Percentiles rank a stretch among this genome's conserved stretches.
These are phyloP conservation scores for Lachnellula cervina DNA, from an alignment of 2,329 filamentous ascomycete genomes.

Conservation along the genomic window DNA sequence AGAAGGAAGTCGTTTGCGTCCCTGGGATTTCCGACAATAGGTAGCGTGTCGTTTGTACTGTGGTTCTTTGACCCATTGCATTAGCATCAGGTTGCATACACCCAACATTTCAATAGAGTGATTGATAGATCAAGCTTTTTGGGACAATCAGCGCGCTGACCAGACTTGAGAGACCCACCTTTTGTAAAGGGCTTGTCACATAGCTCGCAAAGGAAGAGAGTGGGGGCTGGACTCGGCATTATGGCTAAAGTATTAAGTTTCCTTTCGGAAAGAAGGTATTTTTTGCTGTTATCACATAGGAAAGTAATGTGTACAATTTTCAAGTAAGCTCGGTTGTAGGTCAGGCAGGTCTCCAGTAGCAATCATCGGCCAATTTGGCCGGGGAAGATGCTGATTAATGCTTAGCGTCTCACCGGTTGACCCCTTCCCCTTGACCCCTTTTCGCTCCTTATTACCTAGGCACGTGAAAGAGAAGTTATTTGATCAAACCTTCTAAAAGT, in stretches of 20 bases:
- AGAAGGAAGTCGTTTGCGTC: slow-evolving; percentile 1
- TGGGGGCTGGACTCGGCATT: not conserved
- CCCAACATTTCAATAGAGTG: not conserved
- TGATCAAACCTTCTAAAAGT: no score
- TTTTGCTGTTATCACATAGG: not conserved
- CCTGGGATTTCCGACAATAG: not conserved
- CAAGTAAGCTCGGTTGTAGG: not conserved
- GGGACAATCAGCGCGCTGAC: not conserved
- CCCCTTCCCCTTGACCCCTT: no score
- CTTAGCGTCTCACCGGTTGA: no score
- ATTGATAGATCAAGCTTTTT: not conserved
- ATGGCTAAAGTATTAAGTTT: not conserved
- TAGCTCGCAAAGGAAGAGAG: not conserved
- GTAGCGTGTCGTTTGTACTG: not conserved
- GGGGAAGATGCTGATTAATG: not conserved
- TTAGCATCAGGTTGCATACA: not conserved
- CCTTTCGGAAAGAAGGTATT: not conserved
- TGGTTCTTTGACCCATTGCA: not conserved
- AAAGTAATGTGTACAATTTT: not conserved
- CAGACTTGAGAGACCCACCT: not conserved
- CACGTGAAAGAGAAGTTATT: no score
- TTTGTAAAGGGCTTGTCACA: not conserved
- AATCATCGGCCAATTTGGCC: not conserved
- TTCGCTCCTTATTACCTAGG: no score
- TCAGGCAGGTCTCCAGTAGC: not conserved